Percentiles rank a stretch among this genome's conserved stretches.
Evolutionary conservation across 768 basidiomycete genomes (phyloP).

Genomic region (Trametes sanguinea): DNA sequence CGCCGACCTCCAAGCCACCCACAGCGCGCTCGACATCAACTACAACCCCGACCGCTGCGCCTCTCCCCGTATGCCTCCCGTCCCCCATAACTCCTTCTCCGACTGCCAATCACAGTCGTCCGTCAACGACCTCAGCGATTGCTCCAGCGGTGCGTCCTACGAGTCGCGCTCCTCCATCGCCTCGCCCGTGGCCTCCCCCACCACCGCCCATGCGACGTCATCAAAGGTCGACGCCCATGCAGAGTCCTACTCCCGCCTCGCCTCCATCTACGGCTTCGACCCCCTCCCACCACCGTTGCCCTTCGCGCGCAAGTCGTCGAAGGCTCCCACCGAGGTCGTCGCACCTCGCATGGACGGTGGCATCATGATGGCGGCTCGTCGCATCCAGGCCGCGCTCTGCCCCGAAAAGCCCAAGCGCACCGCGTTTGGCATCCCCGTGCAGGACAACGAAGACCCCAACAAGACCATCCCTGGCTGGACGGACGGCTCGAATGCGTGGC

Average conservation of each 20-base stretch:
- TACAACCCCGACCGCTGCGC: constrained; percentile 44
- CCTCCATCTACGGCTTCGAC: constrained; percentile 47
- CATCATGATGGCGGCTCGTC: constrained; percentile 68
- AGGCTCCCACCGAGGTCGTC: constrained; percentile 27
- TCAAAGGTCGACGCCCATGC: constrained; percentile 19
- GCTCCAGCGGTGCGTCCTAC: constrained; percentile 35
- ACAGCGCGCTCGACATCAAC: constrained; percentile 45
- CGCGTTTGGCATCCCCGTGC: constrained; percentile 33
- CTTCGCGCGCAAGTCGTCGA: constrained; percentile 31
- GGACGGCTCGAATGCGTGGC: constrained; percentile 67
- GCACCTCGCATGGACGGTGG: constrained; percentile 48
- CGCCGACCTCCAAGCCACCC: constrained; percentile 50
- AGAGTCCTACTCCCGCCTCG: constrained; percentile 41
- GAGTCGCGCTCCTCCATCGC: constrained; percentile 35
- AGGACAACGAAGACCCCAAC: constrained; percentile 31
- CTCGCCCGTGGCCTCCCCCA: constrained; percentile 35
- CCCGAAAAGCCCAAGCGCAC: constrained; percentile 38
- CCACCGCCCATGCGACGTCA: constrained; percentile 31
- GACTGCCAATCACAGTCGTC: constrained; percentile 27
- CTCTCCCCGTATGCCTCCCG: constrained; percentile 42
- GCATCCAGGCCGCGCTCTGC: constrained; percentile 51
- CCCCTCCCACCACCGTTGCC: constrained; percentile 57
- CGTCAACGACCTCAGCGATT: constrained; percentile 44
- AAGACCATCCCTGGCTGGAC: constrained; percentile 66
- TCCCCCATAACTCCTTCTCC: constrained; percentile 43